Base-by-base conservation (phyloP, 2,329 filamentous ascomycete genomes). In the Paecilomyces sp. region DNA sequence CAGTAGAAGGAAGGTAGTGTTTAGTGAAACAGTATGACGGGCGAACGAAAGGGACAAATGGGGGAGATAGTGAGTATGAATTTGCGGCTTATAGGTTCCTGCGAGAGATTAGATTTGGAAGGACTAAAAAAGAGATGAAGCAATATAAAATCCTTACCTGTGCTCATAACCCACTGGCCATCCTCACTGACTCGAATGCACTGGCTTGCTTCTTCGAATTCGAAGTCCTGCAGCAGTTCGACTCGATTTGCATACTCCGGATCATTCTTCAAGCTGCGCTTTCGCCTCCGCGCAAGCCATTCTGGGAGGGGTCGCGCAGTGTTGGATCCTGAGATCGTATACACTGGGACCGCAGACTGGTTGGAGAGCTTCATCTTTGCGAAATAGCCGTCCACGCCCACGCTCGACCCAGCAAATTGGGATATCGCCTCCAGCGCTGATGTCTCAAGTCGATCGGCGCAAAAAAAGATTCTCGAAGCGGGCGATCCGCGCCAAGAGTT, bases 131-230 rank as follows among this genome's bases (percentile, higher is more conserved):
- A 55, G 57, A 56, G 56, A 62, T 63, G 25, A 28, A 47, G 22
- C 64, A 18, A 15, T 53, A 51, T 33, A 30, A 57, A 30, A 58
- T 50, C 36, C 74, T 81, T 85, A 79, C 91, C 92, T 57, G 92
- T 95, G 69, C 90, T 95, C 90, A 97, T 94, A 50, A 94, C 86
- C 92, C 94, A 99, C 72, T 97, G 88, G 55, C 93, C 93, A 84
- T 99, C 94, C 60, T 96, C 92, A 68, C 91, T 96, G 63, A 94
- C 85, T 56, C 91, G 85, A 63, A 99, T 86, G 72, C 93, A 97
- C 66, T 88, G 86, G 71, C 92, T 96, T 50, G 95, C 93, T 77
- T 96, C 92, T 69, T 97, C 92, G 69, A 99, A 97, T 71, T 95
- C 92, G 74, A 99, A 99, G 72, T 99, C 94, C 70, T 99, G 94